Evolutionary conservation across 192 early-diverging fungal genomes (phyloP), one percentile per base, ranked within the genome.

Genomic region (Podila minutissima): DNA sequence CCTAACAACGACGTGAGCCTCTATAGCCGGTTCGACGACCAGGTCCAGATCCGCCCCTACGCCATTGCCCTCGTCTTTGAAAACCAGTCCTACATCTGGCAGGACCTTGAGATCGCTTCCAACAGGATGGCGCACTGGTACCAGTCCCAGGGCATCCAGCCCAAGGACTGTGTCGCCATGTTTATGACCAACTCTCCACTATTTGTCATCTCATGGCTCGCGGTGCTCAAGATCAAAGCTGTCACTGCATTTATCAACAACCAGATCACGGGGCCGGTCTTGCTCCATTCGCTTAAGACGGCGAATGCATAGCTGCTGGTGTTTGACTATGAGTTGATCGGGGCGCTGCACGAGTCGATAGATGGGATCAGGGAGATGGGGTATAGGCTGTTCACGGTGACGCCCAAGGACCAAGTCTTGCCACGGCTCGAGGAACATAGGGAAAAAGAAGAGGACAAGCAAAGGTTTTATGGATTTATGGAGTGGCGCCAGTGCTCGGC

Each of bases 201-300:
- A 5, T 92, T 91, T 63, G 62, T 92, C 55, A 78, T 88, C 37
- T 32, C 72, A 2, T 85, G 84, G 71, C 82, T 93, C 12, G 89
- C 86, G 0, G 58, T 90, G 28, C 69, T 82, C 46, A 92, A 93
- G 71, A 85, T 93, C 33, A 89, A 87, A 7, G 86, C 74, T 2
- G 70, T 83, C 0, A 73, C 87, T 4, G 87, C 89, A 6, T 83
- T 92, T 35, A 86, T 93, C 72, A 93, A 93, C 83, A 89, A 82
- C 49, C 87, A 91, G 61, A 67, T 91, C 46, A 60, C 71, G 19
- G 86, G 83, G 0, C 62, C 69, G 4, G 72, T 81, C 0, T 66
- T 89, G 3, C 9, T 83, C 10, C 85, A 89, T 51, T 83, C 77
- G 32, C 68, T 89, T 49, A 83, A 81, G 46, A 66, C 84, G 4